phyloP scores from a whole-genome alignment of 2,329 filamentous ascomycete genomes.

The Xylariomycetidae sp. region DNA sequence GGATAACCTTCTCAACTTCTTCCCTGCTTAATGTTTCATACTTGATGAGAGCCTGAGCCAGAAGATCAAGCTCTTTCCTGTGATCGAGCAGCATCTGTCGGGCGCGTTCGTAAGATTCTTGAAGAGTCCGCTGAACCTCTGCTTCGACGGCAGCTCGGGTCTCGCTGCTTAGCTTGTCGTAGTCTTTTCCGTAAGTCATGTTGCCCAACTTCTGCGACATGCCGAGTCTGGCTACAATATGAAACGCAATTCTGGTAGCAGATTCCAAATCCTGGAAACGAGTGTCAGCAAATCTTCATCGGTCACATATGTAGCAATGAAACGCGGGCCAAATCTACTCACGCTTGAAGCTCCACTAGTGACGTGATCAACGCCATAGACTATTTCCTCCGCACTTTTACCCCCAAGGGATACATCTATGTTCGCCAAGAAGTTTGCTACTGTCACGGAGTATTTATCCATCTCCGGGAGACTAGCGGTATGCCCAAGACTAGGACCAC shows the following conservation, averaged over 20 bases:
- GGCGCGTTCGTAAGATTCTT: conserved; percentile 75
- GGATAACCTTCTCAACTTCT: conserved; percentile 87
- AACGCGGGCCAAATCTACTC: conserved; percentile 41
- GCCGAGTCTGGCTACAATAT: conserved; percentile 83
- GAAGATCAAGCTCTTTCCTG: conserved; percentile 77
- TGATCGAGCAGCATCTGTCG: conserved; percentile 65
- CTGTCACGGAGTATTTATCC: conserved; percentile 87
- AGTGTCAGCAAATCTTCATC: too few relatives aligned
- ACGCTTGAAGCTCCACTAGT: conserved; percentile 81
- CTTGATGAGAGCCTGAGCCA: conserved; percentile 85
- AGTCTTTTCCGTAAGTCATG: conserved; percentile 79
- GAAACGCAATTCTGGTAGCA: conserved; percentile 78
- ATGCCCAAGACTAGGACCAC: conserved; percentile 79
- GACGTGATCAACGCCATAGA: conserved; percentile 87
- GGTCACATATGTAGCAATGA: too few relatives aligned
- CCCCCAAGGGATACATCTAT: conserved; percentile 82
- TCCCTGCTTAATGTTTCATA: conserved; percentile 89
- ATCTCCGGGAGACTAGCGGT: conserved; percentile 86
- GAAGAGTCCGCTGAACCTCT: conserved; percentile 81
- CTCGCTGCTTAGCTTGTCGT: conserved; percentile 75
- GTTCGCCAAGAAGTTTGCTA: conserved; percentile 73
- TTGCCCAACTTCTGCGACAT: conserved; percentile 88
- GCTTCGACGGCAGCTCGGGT: conserved; percentile 83
- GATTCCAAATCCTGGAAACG: conserved; percentile 66
- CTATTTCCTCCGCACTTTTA: conserved; percentile 85